Base-by-base conservation (phyloP, 768 basidiomycete species). In the Candolleomyces aberdarensis region DNA sequence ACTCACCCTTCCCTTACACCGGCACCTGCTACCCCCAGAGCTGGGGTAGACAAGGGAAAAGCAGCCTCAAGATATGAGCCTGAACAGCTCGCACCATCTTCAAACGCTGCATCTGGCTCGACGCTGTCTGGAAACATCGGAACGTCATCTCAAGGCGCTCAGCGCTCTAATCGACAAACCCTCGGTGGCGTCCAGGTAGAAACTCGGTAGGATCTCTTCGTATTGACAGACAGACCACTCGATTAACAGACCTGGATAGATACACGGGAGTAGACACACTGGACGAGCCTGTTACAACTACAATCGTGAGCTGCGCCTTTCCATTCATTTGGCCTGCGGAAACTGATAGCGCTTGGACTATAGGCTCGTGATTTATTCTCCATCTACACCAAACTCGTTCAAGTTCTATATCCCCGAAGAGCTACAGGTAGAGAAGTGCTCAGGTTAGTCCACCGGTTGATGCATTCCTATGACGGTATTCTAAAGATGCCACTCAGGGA, bases 321-420 rank as follows among this genome's bases (percentile, higher is more conserved):
- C 13, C 14, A 32, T 20, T 6, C 17, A 44, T 19, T 44, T 53
- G n/a, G 41, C 57, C 41, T 44, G 47, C 19, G 39, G 47, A 46
- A 15, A 9, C 40, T 54, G 10, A 54, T 49, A 10, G 32, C n/a
- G 13, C 17, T 40, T 22, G 3, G n/a, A n/a, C n/a, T 59, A 8
- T 65, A 98, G 96, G 85, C 86, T 68, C 88, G 96, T 48, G 96
- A 98, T 71, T 76, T 97, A 22, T 68, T 88, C 15, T 97, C 96
- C 0, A 95, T 98, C 63, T 96, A 96, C 70, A 81, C 87, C 29
- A 98, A 98, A 74, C 81, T 98, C 2, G 80, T 96, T 1, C 96
- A 98, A 76, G 96, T 98, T 8, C 78, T 98, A 40, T 96, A 95
- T 66, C 96, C 96, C 9, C 85, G 90, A 59, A 83, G 83, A 63